A percentile compares a stretch with the other conserved stretches of the same genome.
Evolutionary conservation across 176 grass and related monocot species (phyloP).

Genomic region (Carex cristatella): DNA sequence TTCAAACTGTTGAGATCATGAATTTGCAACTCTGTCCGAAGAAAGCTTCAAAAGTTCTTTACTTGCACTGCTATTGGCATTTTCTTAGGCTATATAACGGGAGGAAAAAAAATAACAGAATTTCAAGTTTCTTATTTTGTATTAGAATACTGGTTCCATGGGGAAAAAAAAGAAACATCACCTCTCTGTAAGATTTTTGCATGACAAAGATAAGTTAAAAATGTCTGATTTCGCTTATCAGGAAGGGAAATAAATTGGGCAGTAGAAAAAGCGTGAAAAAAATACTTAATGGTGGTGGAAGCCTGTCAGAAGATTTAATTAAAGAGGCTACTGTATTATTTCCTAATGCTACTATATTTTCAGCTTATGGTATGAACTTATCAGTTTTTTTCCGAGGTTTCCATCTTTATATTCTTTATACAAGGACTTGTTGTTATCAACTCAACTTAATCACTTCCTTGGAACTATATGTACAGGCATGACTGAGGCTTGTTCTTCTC

Average conservation of each 20-base stretch:
- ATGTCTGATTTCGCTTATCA: constrained; percentile 14
- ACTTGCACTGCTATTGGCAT: not conserved
- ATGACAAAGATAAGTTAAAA: not conserved
- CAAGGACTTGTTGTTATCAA: not conserved
- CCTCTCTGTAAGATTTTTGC: not conserved
- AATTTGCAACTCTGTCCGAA: not conserved
- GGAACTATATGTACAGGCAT: constrained; percentile 46
- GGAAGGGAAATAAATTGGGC: constrained; percentile 30
- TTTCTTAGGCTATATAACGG: not conserved
- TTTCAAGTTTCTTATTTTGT: not conserved
- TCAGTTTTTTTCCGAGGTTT: not conserved
- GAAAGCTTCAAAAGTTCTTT: not conserved
- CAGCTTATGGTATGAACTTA: constrained; percentile 63
- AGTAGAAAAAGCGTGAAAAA: constrained; percentile 38
- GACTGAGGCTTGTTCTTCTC: constrained; percentile 88
- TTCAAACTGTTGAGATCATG: not conserved
- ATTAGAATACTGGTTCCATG: not conserved
- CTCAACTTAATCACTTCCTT: not conserved
- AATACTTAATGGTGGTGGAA: constrained; percentile 76
- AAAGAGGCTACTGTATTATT: constrained; percentile 43
- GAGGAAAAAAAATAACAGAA: not conserved
- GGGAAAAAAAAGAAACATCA: not conserved
- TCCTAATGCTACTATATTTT: constrained; percentile 54
- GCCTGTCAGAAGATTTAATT: constrained; percentile 45
- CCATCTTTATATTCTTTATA: not conserved